Percentiles rank a stretch among this genome's conserved stretches.
Evolutionary conservation across 306 rosid genomes (phyloP).

Genomic region (Sesbania bispinosa): DNA sequence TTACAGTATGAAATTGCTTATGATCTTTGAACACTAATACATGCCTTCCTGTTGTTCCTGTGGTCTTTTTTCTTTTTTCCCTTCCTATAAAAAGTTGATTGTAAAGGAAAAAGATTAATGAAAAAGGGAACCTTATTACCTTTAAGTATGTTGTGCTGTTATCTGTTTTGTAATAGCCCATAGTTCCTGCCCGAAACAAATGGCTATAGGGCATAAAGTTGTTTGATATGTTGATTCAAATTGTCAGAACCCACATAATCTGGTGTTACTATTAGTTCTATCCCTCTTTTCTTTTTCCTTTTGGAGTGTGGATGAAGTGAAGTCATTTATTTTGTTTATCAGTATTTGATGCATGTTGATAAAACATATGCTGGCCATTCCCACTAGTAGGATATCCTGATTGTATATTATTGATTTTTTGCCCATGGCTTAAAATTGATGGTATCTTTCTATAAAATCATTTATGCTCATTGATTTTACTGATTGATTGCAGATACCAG

Average conservation of each 20-base stretch:
- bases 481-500: slow-evolving; percentile 78
- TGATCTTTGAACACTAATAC: neutral
- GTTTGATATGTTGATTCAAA: neutral
- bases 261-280: neutral
- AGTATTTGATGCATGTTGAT: neutral
- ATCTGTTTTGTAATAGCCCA: too few species aligned
- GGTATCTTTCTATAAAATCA: slow-evolving; percentile 9
- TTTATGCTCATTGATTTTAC: slow-evolving; percentile 5
- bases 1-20: slow-evolving; percentile 74
- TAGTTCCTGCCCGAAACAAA: too few species aligned
- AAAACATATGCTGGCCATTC: slow-evolving; percentile 3
- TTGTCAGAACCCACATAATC: too few species aligned
- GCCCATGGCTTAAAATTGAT: slow-evolving; percentile 4
- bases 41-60: slow-evolving; percentile 4
- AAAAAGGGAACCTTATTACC: too few species aligned
- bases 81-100: neutral
- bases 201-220: too few species aligned
- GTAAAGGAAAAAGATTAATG: slow-evolving; percentile 1
- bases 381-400: slow-evolving; percentile 7
- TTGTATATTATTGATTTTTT: too few species aligned
- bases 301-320: too few species aligned
- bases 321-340: too few species aligned
- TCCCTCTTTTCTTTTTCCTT: too few species aligned
- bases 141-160: slow-evolving; percentile 5
- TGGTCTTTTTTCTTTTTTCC: neutral